phyloP scores from a whole-genome alignment of 2,329 filamentous ascomycete genomes.

The Aureobasidium sp. region DNA sequence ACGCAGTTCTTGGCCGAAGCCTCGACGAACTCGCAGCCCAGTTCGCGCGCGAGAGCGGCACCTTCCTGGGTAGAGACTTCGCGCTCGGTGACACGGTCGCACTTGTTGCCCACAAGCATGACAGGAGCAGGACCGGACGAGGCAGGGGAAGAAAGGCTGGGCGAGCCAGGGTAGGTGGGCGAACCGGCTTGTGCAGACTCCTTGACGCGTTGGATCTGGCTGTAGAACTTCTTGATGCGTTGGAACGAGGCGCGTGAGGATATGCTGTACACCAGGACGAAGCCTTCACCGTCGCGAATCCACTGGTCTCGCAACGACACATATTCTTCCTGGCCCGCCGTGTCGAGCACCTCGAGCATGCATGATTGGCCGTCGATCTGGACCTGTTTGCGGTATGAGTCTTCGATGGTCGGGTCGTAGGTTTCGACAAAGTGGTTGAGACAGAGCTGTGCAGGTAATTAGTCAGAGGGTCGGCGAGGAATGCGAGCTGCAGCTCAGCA shows the following conservation, averaged over 20 bases:
- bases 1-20: constrained; percentile 97
- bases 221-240: constrained; percentile 90
- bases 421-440: constrained; percentile 98
- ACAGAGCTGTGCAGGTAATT: constrained; percentile 60
- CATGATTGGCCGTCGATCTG: constrained; percentile 91
- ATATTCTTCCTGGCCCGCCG: constrained; percentile 97
- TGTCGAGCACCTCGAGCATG: constrained; percentile 97
- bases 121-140: constrained; percentile 68
- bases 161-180: constrained; percentile 69
- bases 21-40: constrained; percentile 95
- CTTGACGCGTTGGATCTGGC: constrained; percentile 95
- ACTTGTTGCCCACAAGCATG: constrained; percentile 99
- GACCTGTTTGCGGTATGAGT: constrained; percentile 62
- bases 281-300: constrained; percentile 96
- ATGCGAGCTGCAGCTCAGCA: background rate
- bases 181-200: constrained; percentile 70
- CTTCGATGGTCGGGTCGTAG: constrained; percentile 62
- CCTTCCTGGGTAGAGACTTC: constrained; percentile 97
- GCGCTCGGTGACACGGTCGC: constrained; percentile 88
- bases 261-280: constrained; percentile 97
- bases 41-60: constrained; percentile 78
- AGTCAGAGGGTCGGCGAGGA: background rate
- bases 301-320: constrained; percentile 94
- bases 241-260: constrained; percentile 92
- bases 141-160: constrained; percentile 50